Conservation (phyloP, 2,329 filamentous ascomycete genomes). For the Hirsutella thompsonii region DNA sequence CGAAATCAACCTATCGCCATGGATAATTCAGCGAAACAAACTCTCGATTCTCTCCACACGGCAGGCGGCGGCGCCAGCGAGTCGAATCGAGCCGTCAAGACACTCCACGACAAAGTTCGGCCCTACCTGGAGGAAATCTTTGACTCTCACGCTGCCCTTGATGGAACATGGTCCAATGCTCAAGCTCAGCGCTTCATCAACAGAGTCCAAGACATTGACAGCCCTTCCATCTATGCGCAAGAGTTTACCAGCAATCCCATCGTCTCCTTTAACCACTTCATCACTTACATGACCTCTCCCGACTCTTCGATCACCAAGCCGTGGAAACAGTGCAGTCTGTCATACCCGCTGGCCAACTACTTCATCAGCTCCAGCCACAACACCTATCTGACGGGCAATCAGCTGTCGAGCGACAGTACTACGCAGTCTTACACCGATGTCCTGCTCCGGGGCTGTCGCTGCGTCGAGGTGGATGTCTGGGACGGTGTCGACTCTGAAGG, state of each 20-base stretch:
- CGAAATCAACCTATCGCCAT: no score
- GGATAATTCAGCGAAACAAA: not conserved
- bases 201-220: slow-evolving; percentile 29
- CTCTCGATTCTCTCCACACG: not conserved
- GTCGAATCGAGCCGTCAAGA: slow-evolving; percentile 24
- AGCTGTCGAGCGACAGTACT: slow-evolving; percentile 76
- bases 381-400: slow-evolving; percentile 81
- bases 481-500: slow-evolving; percentile 68
- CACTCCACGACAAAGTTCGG: slow-evolving; percentile 26
- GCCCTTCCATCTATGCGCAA: slow-evolving; percentile 13
- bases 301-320: slow-evolving; percentile 29
- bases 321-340: slow-evolving; percentile 36
- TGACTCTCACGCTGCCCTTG: slow-evolving; percentile 25
- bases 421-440: slow-evolving; percentile 80
- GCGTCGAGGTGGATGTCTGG: slow-evolving; percentile 93
- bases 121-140: slow-evolving; percentile 34
- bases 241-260: slow-evolving; percentile 15
- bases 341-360: slow-evolving; percentile 76
- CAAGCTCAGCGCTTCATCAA: slow-evolving; percentile 32
- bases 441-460: slow-evolving; percentile 72
- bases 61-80: slow-evolving; percentile 18
- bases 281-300: slow-evolving; percentile 43
- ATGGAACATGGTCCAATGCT: slow-evolving; percentile 30
- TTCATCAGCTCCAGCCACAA: slow-evolving; percentile 94
- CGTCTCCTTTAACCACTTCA: slow-evolving; percentile 35